Evolutionary conservation across 305 asterid genomes (phyloP).

Genomic region (Plantago coronopus): DNA sequence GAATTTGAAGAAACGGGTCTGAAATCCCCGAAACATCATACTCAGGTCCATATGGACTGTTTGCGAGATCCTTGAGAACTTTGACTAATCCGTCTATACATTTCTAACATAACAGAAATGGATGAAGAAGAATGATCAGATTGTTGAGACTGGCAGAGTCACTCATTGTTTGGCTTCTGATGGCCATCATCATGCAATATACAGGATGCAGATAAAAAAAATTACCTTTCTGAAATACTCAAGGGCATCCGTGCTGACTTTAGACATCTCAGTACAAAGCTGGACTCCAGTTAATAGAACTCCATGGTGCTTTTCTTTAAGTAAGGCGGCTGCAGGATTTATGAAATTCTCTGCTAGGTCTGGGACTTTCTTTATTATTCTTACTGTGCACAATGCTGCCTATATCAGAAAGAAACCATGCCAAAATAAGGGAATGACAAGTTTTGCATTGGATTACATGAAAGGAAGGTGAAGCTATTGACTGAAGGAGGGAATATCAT

Average conservation of each 20-base stretch:
- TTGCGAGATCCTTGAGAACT: constrained; percentile 84
- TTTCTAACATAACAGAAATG: constrained; percentile 54
- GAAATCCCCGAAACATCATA: constrained; percentile 90
- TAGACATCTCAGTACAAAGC: constrained; percentile 84
- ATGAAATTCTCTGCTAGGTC: constrained; percentile 93
- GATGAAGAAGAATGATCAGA: constrained; percentile 18
- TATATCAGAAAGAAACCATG: constrained; percentile 42
- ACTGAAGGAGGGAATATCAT: too few relatives aligned
- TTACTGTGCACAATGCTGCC: constrained; percentile 96
- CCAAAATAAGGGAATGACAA: too few relatives aligned
- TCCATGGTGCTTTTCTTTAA: constrained; percentile 98
- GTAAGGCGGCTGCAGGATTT: constrained; percentile 68
- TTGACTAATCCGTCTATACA: constrained; percentile 89
- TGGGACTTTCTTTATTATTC: constrained; percentile 94
- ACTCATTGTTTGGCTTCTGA: constrained; percentile 16
- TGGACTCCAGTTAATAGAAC: constrained; percentile 91
- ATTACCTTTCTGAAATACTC: constrained; percentile 80
- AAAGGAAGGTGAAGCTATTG: too few relatives aligned
- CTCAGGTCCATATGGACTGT: constrained; percentile 95
- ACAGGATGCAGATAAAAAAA: constrained; percentile 14
- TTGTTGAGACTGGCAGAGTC: constrained; percentile 9
- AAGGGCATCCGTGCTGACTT: constrained; percentile 77
- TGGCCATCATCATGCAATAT: constrained; percentile 16
- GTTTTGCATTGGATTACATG: too few relatives aligned
- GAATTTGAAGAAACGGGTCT: constrained; percentile 89